Evolutionary conservation across 306 rosid genomes (phyloP).

Genomic region (Acacia acuminata): DNA sequence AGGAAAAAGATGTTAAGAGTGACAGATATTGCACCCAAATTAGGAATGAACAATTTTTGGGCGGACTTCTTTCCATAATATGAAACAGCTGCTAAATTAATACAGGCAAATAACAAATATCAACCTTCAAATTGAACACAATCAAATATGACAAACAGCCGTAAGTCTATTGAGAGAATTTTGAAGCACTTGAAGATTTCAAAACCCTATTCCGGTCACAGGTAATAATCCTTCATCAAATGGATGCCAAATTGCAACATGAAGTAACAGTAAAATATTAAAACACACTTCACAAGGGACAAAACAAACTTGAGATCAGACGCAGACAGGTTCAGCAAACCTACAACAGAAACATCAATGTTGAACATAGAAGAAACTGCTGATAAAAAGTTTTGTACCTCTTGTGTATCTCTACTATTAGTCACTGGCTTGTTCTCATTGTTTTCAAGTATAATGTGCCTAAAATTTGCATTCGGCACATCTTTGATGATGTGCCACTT

Average conservation of each 20-base stretch:
- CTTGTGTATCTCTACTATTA: slow-evolving; percentile 95
- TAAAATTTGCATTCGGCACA: slow-evolving; percentile 72
- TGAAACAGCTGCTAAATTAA: not conserved
- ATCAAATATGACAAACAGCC: not conserved
- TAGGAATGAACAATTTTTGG: not conserved
- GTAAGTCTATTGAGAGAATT: not conserved
- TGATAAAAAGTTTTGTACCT: slow-evolving; percentile 47
- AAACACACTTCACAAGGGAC: not conserved
- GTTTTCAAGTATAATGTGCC: slow-evolving; percentile 88
- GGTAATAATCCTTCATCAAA: not conserved
- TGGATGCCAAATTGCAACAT: not conserved
- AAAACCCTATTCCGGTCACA: not conserved
- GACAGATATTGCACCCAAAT: not conserved
- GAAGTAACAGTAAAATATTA: not conserved
- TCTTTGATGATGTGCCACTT: slow-evolving; percentile 93
- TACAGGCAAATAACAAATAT: not conserved
- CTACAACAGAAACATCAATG: not conserved
- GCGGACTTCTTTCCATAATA: not conserved
- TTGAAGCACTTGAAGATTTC: not conserved
- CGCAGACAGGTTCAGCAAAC: not conserved
- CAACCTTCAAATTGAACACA: not conserved
- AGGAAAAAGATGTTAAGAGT: not conserved
- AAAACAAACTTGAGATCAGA: not conserved
- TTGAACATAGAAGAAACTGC: slow-evolving; percentile 4
- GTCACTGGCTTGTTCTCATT: slow-evolving; percentile 98